Evolutionary conservation across 208 protist species (phyloP).

Genomic region (Leishmania turanica): DNA sequence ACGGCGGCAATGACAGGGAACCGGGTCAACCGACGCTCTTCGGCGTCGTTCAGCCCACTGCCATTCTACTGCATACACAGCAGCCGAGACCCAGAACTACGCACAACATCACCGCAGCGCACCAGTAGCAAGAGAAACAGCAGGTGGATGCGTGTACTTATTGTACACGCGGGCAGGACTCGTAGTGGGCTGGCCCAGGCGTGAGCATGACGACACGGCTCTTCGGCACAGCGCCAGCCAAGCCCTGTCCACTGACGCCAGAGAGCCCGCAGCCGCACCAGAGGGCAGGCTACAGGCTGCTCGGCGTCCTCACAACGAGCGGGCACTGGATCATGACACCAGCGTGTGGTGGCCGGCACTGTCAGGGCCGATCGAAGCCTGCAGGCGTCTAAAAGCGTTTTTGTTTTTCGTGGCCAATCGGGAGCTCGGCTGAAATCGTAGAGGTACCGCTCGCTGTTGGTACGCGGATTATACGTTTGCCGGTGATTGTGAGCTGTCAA

Average conservation of each 20-base stretch:
- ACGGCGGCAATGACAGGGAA: background rate
- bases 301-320: background rate
- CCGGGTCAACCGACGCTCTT: background rate
- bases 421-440: background rate
- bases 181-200: background rate
- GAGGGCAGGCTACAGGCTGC: too few species aligned
- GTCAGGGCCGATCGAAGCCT: background rate
- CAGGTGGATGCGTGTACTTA: background rate
- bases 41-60: background rate
- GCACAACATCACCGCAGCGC: background rate
- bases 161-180: background rate
- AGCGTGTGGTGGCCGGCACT: background rate
- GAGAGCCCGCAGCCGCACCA: too few species aligned
- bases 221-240: too few species aligned
- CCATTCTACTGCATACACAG: background rate
- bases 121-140: background rate
- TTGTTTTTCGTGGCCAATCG: background rate
- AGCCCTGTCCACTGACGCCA: too few species aligned
- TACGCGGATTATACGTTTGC: background rate
- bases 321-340: too few species aligned
- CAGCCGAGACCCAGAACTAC: background rate
- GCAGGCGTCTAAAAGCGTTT: too few species aligned
- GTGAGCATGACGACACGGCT: too few species aligned
- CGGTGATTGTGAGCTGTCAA: background rate
- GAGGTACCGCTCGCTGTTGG: background rate